Base-by-base conservation (phyloP, 768 basidiomycete species). In the Agrocybe pediades region DNA sequence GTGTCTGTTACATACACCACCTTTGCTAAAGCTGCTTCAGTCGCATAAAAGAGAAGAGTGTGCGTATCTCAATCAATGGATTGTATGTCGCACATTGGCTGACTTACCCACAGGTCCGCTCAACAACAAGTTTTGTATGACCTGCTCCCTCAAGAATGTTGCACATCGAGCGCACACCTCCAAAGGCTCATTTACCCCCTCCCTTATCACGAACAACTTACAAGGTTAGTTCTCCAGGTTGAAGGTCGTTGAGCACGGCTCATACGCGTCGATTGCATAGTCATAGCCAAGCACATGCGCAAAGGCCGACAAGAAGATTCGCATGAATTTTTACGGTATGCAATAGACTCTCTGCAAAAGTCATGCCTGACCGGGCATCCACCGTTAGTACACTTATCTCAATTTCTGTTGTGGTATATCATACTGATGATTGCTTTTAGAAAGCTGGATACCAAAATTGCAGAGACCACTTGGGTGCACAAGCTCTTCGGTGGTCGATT, bases 321-420 rank as follows among this genome's bases (percentile, higher is more conserved):
- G 8, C 97, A 99, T 66, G 97, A 99, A 70, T 98, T 98, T 65
- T 84, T 99, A 45, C 87, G 97, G 26, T 97, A 95, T 69, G 86
- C 88, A 17, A 86, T 98, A 25, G 97, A 99, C 63, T 89, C 87
- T 23, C 71, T 98, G 48, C 97, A 98, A 70, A 90, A 86, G 63
- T 82, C 89, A 6, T 91, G 88, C 66, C 74, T 95, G 52, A 81
- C 82, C 43, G 90, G 87, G 16, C 69, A 82, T 49, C 76, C 87
- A 58, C 79, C 84, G 92, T 93, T 62, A 56, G 90, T 74, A 41
- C 46, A 43, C 42, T 24, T 39, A 54, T 21, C 26, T 15, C 27
- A 26, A 40, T 19, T 6, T 43, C 16, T 49, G 23, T 6, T 36
- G 17, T 4, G 41, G 9, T 30, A 43, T 41, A 2, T 52, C 24